Percentiles rank a stretch among this genome's conserved stretches.
phyloP scores from a whole-genome alignment of 768 basidiomycete genomes.

The Leccinum olivaceopallidum region DNA sequence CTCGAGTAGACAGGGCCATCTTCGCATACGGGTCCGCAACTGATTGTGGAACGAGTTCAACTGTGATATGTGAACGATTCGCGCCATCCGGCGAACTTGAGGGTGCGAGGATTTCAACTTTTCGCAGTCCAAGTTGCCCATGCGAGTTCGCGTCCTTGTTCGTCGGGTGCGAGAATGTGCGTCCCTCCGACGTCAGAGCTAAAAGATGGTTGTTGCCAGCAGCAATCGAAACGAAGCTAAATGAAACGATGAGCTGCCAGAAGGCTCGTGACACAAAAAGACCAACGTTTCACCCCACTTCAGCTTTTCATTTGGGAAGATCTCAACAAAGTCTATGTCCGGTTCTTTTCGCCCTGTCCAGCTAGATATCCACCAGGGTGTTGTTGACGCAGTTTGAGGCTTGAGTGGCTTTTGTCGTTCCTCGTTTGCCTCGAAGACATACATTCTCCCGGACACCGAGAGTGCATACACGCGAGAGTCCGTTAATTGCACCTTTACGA shows the following conservation, averaged over 20 bases:
- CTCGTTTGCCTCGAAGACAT: conserved; percentile 58
- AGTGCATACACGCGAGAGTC: conserved; percentile 71
- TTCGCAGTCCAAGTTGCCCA: conserved; percentile 82
- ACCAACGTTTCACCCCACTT: conserved; percentile 67
- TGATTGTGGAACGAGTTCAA: conserved; percentile 60
- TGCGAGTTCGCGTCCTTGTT: conserved; percentile 72
- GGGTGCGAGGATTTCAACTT: conserved; percentile 48
- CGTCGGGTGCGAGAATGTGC: conserved; percentile 77
- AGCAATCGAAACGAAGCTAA: conserved; percentile 71
- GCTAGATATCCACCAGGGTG: conserved; percentile 60
- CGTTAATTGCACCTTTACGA: conserved; percentile 61
- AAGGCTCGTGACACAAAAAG: not conserved
- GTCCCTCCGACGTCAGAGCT: conserved; percentile 69
- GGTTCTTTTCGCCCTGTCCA: conserved; percentile 57
- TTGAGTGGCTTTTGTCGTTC: conserved; percentile 46
- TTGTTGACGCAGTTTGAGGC: conserved; percentile 42
- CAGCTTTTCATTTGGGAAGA: conserved; percentile 57
- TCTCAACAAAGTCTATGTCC: conserved; percentile 56
- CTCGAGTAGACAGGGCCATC: conserved; percentile 42
- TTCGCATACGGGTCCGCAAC: conserved; percentile 51
- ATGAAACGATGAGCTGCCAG: conserved; percentile 9
- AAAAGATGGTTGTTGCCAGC: conserved; percentile 73
- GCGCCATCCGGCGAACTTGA: conserved; percentile 16
- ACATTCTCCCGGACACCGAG: conserved; percentile 74
- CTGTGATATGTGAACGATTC: conserved; percentile 37